phyloP scores from a whole-genome alignment of 768 basidiomycete species.

The Chiua virens region DNA sequence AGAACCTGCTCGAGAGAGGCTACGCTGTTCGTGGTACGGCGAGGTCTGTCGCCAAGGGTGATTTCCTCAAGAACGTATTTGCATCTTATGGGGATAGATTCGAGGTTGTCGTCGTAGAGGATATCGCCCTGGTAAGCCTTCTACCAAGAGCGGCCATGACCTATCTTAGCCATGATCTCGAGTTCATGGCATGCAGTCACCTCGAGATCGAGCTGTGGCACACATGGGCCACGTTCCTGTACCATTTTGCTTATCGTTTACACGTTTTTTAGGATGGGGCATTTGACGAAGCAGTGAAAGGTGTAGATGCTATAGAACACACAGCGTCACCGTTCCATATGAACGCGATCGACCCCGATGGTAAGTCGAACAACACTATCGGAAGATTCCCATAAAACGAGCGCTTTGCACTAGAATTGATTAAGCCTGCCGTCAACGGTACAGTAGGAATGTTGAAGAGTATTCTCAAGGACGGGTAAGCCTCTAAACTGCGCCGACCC shows the following conservation, averaged over 20 bases:
- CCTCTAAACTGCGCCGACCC: neutral
- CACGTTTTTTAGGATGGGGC: constrained; percentile 49
- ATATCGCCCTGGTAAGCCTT: constrained; percentile 53
- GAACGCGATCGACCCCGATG: constrained; percentile 45
- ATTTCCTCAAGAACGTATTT: constrained; percentile 55
- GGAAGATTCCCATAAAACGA: neutral
- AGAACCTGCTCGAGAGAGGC: constrained; percentile 56
- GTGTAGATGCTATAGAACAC: constrained; percentile 70
- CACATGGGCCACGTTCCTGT: neutral
- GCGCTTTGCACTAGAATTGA: constrained; percentile 45
- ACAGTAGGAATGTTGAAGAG: constrained; percentile 63
- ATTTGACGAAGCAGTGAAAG: constrained; percentile 79
- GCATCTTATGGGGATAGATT: constrained; percentile 54
- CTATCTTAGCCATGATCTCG: neutral
- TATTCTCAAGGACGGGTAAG: constrained; percentile 53
- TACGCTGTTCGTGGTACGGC: constrained; percentile 68
- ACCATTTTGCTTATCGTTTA: neutral
- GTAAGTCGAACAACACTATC: constrained; percentile 8
- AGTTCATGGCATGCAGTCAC: too few relatives aligned
- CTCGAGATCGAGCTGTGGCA: too few relatives aligned
- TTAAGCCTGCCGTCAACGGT: constrained; percentile 70
- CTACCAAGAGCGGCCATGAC: neutral
- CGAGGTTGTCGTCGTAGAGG: constrained; percentile 65
- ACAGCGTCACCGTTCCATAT: constrained; percentile 63
- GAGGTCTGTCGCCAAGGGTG: constrained; percentile 58